Base-by-base conservation (phyloP, 2,329 filamentous ascomycete species). In the Tetracladium maxilliforme region DNA sequence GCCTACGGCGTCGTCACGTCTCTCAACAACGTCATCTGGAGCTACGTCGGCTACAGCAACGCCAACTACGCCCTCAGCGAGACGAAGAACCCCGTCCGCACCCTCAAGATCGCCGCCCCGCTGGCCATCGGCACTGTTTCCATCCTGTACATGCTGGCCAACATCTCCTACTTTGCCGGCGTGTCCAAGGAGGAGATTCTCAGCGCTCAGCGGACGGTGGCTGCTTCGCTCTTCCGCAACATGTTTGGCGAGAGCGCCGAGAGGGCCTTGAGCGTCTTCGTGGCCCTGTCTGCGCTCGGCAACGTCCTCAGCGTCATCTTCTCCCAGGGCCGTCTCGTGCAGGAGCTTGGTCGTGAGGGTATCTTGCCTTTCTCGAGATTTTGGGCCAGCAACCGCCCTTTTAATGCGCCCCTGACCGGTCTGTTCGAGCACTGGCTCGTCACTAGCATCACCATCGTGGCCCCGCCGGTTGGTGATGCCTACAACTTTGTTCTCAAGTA, bases 1-100 rank as follows among this genome's bases (percentile, higher is more conserved):
- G 62, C 69, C 2, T 79, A 79, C 34, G 70, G 69, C 23, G 58
- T 76, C 17, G 70, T 76, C n/a, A 77, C 68, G 2, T 71, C 74
- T 1, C 50, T 80, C 1, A 78, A 76, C 55, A 79, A 77, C 36
- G 71, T 79, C 33, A 72, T 79, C 38, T 79, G 72, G 64, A 70
- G 64, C 31, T 80, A 70, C 38, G 64, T 74, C 34, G 73, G 73
- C 14, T 75, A 73, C 54, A 66, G 58, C 50, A 77, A 76, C 43
- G 71, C 70, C 42, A 76, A 76, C 49, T 74, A 77, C 39, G 68
- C 61, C 22, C 52, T 72, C 16, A 65, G 61, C 40, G 74, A 80
- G 51, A 74, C 70, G 23, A 69, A 61, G 42, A 66, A 76, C 45
- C 73, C 73, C 0, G 61, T 71, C 5, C 57, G 58, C 14, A 79